Base-by-base conservation (phyloP, 805 yeast genomes). In the Lachancea quebecensis region DNA sequence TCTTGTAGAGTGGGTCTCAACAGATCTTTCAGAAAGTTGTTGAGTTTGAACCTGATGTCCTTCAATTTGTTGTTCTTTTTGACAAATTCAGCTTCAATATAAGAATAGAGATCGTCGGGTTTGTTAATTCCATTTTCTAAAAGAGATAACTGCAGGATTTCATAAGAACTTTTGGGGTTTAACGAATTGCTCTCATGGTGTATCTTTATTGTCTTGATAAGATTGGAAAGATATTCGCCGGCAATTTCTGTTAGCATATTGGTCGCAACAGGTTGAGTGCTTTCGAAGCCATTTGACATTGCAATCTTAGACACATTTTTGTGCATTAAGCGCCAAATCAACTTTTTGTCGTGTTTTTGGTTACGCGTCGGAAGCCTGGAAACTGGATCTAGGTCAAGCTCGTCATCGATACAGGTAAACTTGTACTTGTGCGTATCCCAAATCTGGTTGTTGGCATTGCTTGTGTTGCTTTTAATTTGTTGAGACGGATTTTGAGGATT, bases 251-350 rank as follows among this genome's bases (percentile, higher is more conserved):
- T 78, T 45, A 93, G 65, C 2, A 87, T 76, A 50, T 85, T 83
- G 21, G 86, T 74, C 5, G 97, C 96, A 39, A 73, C 69, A 10
- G 83, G 78, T 53, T 86, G 87, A 0, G 95, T 77, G 0, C 84
- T 70, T 66, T 93, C 98, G 68, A 86, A 93, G 0, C 99, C 99
- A 36, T 83, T 81, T 35, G 87, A 82, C 98, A 93, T 91, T 1
- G 86, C 79, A 15, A 93, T 68, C 50, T 88, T 87, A 15, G 90
- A 77, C 0, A 86, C 78, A 35, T 82, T 77, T 53, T 84, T 79
- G 51, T 78, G 73, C 68, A 93, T 66, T 0, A 85, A 78, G 1
- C 79, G 71, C 54, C 74, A 78, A 9, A 89, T 83, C 11, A 88
- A 71, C 2, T 74, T 78, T n/a, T 71, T 72, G 46, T 74, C 74